Evolutionary conservation across 179 eudicot genomes (phyloP).

Genomic region (Beta corolliflora): DNA sequence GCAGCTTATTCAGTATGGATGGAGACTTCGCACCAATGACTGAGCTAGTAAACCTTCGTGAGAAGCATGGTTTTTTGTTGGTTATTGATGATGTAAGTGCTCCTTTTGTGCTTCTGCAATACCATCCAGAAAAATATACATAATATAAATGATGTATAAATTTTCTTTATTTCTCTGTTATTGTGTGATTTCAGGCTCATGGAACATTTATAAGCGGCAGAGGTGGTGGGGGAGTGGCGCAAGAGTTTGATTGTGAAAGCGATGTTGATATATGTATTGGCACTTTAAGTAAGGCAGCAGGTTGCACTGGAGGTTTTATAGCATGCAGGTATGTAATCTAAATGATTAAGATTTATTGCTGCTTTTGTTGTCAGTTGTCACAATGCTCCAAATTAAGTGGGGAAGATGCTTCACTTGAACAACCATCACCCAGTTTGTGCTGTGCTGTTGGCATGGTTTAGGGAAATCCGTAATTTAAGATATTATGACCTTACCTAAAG

Average conservation of each 20-base stretch:
- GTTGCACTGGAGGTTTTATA: conserved; percentile 94
- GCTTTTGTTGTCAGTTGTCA: neutral
- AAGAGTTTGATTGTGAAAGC: conserved; percentile 70
- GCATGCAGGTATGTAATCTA: conserved; percentile 77
- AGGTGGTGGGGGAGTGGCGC: conserved; percentile 90
- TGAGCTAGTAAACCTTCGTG: conserved; percentile 78
- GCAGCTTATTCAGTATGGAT: conserved; percentile 99
- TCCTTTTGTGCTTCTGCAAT: neutral
- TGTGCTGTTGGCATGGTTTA: neutral
- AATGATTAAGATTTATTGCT: neutral
- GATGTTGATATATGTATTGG: conserved; percentile 93
- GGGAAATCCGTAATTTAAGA: neutral
- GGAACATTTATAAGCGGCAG: conserved; percentile 92
- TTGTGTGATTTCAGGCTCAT: conserved; percentile 64
- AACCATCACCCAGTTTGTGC: neutral
- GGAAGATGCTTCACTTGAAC: neutral
- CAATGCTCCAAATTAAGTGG: neutral
- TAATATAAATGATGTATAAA: conserved; percentile 1
- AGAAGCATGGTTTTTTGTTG: conserved; percentile 82
- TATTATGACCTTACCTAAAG: neutral
- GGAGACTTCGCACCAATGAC: conserved; percentile 96
- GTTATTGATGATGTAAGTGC: conserved; percentile 91
- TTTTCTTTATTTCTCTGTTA: conserved; percentile 3
- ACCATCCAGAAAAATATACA: neutral
- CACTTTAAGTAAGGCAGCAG: conserved; percentile 95